Evolutionary conservation across 768 basidiomycete genomes (phyloP).

Genomic region (Boletus edulis): DNA sequence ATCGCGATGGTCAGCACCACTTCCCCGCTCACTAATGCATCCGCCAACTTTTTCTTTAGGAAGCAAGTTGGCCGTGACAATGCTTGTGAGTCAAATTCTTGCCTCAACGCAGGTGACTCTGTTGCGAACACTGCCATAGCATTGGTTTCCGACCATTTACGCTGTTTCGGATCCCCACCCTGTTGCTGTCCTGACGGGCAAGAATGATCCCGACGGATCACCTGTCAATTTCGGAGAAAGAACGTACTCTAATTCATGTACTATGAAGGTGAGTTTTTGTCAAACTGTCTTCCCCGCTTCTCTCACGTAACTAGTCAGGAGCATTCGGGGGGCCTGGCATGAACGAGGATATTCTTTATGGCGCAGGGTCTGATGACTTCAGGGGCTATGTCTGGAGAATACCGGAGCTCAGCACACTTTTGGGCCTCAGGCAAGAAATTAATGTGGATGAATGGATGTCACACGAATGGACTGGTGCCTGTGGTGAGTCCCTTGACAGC

Average conservation of each 20-base stretch:
- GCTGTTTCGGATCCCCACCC: slow-evolving; percentile 64
- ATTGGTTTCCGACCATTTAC: slow-evolving; percentile 72
- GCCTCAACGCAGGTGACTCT: not conserved
- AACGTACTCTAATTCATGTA: slow-evolving; percentile 69
- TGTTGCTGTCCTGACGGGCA: slow-evolving; percentile 64
- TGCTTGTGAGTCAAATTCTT: slow-evolving; percentile 48
- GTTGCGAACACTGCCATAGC: slow-evolving; percentile 36
- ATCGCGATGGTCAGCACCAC: slow-evolving; percentile 54
- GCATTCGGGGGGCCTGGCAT: slow-evolving; percentile 65
- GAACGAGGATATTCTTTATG: slow-evolving; percentile 57
- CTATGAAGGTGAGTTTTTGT: slow-evolving; percentile 60
- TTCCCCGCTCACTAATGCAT: slow-evolving; percentile 1
- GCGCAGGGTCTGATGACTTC: slow-evolving; percentile 83
- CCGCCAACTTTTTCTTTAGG: slow-evolving; percentile 38
- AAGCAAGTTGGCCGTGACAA: slow-evolving; percentile 59
- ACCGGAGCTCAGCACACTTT: slow-evolving; percentile 47
- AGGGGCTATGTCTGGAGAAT: slow-evolving; percentile 77
- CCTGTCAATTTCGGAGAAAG: slow-evolving; percentile 44
- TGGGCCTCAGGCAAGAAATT: slow-evolving; percentile 45
- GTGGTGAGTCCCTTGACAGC: slow-evolving; percentile 26
- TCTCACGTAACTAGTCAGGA: slow-evolving; percentile 52
- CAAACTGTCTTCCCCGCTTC: not conserved
- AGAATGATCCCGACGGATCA: slow-evolving; percentile 53
- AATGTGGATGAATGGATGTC: slow-evolving; percentile 45
- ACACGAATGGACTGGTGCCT: slow-evolving; percentile 28